A percentile compares a stretch with the other conserved stretches of the same genome.
Conservation (phyloP, 176 grass and related monocot genomes). For the Metroxylon sagu region DNA sequence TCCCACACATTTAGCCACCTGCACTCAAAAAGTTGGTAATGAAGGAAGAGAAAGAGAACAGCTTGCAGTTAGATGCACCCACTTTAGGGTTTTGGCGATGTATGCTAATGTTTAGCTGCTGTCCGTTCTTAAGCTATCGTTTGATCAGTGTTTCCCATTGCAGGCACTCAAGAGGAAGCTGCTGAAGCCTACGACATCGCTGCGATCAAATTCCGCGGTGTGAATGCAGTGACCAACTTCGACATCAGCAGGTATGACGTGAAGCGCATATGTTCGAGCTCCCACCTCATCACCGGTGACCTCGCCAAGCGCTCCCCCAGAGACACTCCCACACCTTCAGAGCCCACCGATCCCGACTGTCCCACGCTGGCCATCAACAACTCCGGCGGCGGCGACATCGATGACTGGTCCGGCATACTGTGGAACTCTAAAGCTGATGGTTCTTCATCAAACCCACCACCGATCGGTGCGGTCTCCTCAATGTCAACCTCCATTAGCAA, state of each 20-base stretch:
- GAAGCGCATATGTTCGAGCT: conserved; percentile 75
- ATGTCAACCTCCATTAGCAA: neutral
- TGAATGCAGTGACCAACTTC: conserved; percentile 92
- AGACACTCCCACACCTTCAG: neutral
- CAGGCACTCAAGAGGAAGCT: conserved; percentile 96
- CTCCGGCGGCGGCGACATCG: neutral
- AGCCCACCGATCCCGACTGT: neutral
- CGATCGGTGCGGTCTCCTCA: neutral
- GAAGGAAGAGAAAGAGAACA: too few species aligned
- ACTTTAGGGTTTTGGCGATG: too few species aligned
- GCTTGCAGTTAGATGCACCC: too few species aligned
- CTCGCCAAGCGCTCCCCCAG: conserved; percentile 45
- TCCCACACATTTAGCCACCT: too few species aligned
- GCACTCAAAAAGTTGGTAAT: too few species aligned
- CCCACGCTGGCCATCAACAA: neutral
- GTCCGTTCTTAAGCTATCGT: too few species aligned
- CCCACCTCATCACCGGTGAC: conserved; percentile 59
- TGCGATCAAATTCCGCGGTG: conserved; percentile 89
- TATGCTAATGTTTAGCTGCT: too few species aligned
- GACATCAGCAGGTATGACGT: conserved; percentile 93
- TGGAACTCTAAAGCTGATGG: neutral
- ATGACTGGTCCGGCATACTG: neutral
- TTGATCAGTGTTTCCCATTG: neutral
- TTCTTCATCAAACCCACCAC: neutral
- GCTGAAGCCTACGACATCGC: conserved; percentile 95